phyloP scores from a whole-genome alignment of 225 moss, liverwort and hornwort species.

The Pseudisothecium myosuroides region DNA sequence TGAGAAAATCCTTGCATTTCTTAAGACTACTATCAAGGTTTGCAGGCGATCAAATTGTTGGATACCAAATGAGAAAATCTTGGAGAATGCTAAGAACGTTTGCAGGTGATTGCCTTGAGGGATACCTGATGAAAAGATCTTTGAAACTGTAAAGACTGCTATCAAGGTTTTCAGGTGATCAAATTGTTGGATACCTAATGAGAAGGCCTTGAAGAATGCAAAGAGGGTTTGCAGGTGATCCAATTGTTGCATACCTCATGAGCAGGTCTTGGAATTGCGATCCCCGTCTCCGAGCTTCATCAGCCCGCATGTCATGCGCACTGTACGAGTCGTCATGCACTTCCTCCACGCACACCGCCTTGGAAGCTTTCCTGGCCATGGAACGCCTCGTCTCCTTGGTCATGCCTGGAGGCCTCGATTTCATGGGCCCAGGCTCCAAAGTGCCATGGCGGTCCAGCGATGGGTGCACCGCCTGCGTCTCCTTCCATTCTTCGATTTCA shows the following conservation, averaged over 20 bases:
- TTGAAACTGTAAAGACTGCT: neutral
- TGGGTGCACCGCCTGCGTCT: conserved; percentile 16
- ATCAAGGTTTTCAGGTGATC: neutral
- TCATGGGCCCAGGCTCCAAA: conserved; percentile 26
- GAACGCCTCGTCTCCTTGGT: neutral
- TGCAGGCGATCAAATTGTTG: neutral
- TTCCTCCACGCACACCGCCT: neutral
- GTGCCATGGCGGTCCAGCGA: conserved; percentile 19
- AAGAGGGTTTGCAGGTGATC: neutral
- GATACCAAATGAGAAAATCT: neutral
- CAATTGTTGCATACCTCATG: neutral
- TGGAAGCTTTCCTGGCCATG: conserved; percentile 8
- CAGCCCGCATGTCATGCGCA: conserved; percentile 15
- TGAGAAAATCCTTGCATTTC: neutral
- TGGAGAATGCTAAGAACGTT: neutral
- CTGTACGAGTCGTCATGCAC: conserved; percentile 19
- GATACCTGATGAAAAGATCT: neutral
- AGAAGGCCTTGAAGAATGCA: neutral
- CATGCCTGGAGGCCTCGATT: conserved; percentile 27
- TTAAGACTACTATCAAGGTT: neutral
- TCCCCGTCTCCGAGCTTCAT: conserved; percentile 18
- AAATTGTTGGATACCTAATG: neutral
- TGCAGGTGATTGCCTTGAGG: neutral
- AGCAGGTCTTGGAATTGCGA: neutral
- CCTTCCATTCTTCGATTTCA: conserved; percentile 16